Conservation (phyloP, 2,329 filamentous ascomycete species). For the Diaporthe ilicicola region DNA sequence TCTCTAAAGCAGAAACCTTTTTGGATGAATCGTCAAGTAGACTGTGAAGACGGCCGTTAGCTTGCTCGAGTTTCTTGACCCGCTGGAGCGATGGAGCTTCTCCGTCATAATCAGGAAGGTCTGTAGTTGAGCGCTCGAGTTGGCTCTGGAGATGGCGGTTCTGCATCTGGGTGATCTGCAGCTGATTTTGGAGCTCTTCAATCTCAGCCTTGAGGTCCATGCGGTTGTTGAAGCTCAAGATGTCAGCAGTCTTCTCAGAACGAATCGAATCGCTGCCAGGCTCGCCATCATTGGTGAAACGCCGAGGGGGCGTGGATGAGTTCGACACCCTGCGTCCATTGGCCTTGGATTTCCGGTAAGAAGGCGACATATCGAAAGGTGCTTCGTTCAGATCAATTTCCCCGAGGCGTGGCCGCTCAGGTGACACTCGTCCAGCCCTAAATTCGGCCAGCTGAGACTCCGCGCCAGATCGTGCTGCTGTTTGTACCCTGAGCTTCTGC, state of each 20-base stretch:
- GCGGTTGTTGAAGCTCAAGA: slow-evolving; percentile 82
- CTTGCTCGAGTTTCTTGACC: slow-evolving; percentile 90
- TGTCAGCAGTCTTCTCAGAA: slow-evolving; percentile 87
- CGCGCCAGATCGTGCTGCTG: slow-evolving; percentile 81
- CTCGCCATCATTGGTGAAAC: slow-evolving; percentile 64
- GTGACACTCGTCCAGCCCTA: slow-evolving; percentile 77
- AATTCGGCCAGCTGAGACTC: slow-evolving; percentile 84
- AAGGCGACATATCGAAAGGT: slow-evolving; percentile 77
- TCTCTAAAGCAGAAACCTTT: slow-evolving; percentile 90
- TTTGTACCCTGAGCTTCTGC: slow-evolving; percentile 84
- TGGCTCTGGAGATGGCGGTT: slow-evolving; percentile 92
- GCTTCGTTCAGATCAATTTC: slow-evolving; percentile 88
- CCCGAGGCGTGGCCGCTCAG: slow-evolving; percentile 78
- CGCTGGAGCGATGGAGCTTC: slow-evolving; percentile 82
- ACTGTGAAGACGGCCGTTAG: slow-evolving; percentile 90
- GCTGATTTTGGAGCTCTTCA: slow-evolving; percentile 91
- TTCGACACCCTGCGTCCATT: slow-evolving; percentile 72
- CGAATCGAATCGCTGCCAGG: slow-evolving; percentile 75
- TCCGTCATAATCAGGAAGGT: slow-evolving; percentile 69
- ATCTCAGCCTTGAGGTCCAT: slow-evolving; percentile 92
- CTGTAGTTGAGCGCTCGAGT: slow-evolving; percentile 73
- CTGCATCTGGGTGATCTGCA: slow-evolving; percentile 94
- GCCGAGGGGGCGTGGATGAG: slow-evolving; percentile 79
- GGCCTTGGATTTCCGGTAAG: slow-evolving; percentile 66
- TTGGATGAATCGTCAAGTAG: slow-evolving; percentile 93